Conservation (phyloP, 225 moss, liverwort and hornwort genomes). For the Antitrichia curtipendula region DNA sequence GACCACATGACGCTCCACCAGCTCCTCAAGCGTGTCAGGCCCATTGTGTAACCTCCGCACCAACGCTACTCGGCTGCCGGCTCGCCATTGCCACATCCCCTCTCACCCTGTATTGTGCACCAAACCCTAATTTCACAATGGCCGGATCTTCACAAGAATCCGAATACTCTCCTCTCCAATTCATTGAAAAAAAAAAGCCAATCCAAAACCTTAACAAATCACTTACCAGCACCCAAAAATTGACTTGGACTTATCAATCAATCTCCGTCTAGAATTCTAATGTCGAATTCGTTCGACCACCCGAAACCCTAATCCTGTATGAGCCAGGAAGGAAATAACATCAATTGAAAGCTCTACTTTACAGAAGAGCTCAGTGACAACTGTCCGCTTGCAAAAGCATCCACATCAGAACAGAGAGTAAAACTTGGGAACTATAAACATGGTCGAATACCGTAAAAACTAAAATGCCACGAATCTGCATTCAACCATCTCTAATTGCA, state of each 20-base stretch:
- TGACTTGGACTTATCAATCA: neutral
- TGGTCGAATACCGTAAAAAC: neutral
- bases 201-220: neutral
- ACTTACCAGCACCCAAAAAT: neutral
- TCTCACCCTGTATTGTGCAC: neutral
- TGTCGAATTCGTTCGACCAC: neutral
- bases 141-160: neutral
- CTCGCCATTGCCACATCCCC: constrained; percentile 33
- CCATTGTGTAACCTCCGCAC: constrained; percentile 31
- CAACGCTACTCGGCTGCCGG: neutral
- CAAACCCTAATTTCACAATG: neutral
- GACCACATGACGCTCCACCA: constrained; percentile 43
- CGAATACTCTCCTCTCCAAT: neutral
- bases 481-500: neutral
- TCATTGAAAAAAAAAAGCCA: neutral
- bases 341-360: neutral
- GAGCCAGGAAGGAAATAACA: neutral
- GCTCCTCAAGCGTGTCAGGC: constrained; percentile 38
- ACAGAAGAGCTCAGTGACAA: neutral
- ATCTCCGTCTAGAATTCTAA: neutral
- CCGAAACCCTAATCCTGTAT: neutral
- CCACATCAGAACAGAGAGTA: neutral
- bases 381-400: neutral
- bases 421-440: neutral
- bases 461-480: neutral